These are phyloP conservation scores for Epichloe gansuensis DNA, from an alignment of 2,329 filamentous ascomycete genomes.

Conservation along the genomic window DNA sequence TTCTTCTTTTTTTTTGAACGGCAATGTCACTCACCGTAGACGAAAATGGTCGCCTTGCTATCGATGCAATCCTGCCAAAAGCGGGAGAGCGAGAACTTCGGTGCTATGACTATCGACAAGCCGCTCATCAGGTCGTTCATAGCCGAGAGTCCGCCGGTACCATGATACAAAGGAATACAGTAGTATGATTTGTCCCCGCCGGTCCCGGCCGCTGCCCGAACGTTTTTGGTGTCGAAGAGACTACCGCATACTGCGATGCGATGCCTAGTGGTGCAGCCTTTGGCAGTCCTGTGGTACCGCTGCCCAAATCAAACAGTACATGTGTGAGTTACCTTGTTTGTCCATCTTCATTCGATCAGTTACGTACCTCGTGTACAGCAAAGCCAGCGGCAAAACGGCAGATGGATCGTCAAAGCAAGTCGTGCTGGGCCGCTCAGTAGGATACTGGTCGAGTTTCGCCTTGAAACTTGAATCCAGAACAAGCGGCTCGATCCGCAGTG, in stretches of 20 bases:
- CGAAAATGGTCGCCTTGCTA: slow-evolving; percentile 4
- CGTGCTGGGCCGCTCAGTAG: background rate
- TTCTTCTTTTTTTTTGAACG: background rate
- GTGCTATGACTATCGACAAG: slow-evolving; percentile 2
- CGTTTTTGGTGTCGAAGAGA: background rate
- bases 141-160: slow-evolving; percentile 2
- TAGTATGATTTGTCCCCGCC: slow-evolving; percentile 3
- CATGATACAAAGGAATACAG: slow-evolving; percentile 6
- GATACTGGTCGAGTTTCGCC: background rate
- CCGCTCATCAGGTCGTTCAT: slow-evolving; percentile 5
- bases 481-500: background rate
- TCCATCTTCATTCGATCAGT: background rate
- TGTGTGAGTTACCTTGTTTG: background rate
- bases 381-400: background rate
- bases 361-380: slow-evolving; percentile 5
- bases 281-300: slow-evolving; percentile 6
- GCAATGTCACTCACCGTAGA: slow-evolving; percentile 2
- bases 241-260: background rate
- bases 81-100: slow-evolving; percentile 5
- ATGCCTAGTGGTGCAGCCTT: background rate
- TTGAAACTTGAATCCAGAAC: slow-evolving; percentile 1
- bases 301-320: background rate
- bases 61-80: slow-evolving; percentile 8
- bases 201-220: slow-evolving; percentile 2
- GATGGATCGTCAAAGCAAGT: slow-evolving; percentile 3